Base-by-base conservation (phyloP, 352 stramenopile species). In the Phytophthora fragariae region DNA sequence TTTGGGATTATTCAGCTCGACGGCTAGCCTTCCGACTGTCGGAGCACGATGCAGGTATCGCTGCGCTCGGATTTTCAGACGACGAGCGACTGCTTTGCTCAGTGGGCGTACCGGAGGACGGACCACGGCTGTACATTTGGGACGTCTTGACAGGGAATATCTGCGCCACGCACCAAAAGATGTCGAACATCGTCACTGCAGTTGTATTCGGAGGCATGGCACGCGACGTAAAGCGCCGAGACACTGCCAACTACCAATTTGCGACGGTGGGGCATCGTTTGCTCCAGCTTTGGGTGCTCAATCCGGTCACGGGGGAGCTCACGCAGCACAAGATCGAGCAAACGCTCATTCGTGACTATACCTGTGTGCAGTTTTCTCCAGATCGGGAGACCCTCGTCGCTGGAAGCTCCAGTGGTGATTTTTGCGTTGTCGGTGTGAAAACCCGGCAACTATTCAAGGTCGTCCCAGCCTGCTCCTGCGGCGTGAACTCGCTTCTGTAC, bases 41-140 rank as follows among this genome's bases (percentile, higher is more conserved):
- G 2, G 95, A 98, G 68, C 94, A 98, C 81, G 95, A 98, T 73
- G 70, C 83, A 64, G 94, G 91, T n/a, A 85, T 98, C 55, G 82
- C 88, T 37, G 82, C 83, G 10, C 68, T 98, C 5, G 83, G 85
- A 12, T 98, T 98, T 67, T 98, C 91, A 6, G 84, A 98, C 65
- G 95, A 98, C 73, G 95, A 96, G 64, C 83, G 88, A 33, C 73
- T 98, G 37, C 72, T 98, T 5, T 94, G 85, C 65, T 91, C 88
- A 0, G 84, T 96, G 50, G 94, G 94, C 11, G 62, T 75, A 7
- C 78, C 79, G 1, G 85, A 96, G 29, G 94, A 98, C 70, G 84
- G 85, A 1, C 76, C 76, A 61, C 88, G 92, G 17, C 74, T 98
- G 31, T 95, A 96, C 68, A 75, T 98, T 52, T 98, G 94, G 94